Evolutionary conservation across 2,329 filamentous ascomycete genomes (phyloP).

Genomic region (Fusarium veterinarium): DNA sequence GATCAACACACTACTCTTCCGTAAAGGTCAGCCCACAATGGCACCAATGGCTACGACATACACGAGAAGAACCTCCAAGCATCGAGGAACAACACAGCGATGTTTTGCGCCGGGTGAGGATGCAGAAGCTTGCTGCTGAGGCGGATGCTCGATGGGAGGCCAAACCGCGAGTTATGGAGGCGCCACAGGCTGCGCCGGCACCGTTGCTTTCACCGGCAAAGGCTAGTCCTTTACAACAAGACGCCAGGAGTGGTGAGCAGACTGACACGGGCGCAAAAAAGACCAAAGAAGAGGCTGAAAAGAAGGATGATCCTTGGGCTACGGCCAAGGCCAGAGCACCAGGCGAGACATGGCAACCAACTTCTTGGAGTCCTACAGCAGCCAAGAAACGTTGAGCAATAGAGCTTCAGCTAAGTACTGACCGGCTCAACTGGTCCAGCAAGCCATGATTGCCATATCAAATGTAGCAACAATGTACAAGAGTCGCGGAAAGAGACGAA

Average conservation of each 20-base stretch:
- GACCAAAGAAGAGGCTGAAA: slow-evolving; percentile 18
- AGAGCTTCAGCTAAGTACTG: neutral
- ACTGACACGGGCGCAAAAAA: slow-evolving; percentile 3
- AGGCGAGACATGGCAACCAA: slow-evolving; percentile 75
- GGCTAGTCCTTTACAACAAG: slow-evolving; percentile 4
- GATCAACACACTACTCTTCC: slow-evolving; percentile 63
- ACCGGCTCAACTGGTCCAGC: neutral
- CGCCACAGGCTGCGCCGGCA: slow-evolving; percentile 39
- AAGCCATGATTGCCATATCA: neutral
- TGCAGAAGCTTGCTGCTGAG: slow-evolving; percentile 67
- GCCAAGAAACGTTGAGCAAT: slow-evolving; percentile 45
- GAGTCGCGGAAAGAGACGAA: neutral
- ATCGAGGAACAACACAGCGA: slow-evolving; percentile 68
- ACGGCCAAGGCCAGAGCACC: slow-evolving; percentile 59
- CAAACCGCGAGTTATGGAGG: slow-evolving; percentile 63
- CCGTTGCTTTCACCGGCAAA: slow-evolving; percentile 27
- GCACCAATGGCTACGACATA: slow-evolving; percentile 77
- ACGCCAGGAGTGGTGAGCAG: slow-evolving; percentile 10
- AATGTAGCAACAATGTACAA: slow-evolving; percentile 33
- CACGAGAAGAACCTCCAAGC: slow-evolving; percentile 64
- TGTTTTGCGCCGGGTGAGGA: slow-evolving; percentile 61
- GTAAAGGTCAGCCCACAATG: slow-evolving; percentile 70
- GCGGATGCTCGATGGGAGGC: slow-evolving; percentile 74
- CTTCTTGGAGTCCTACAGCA: slow-evolving; percentile 68
- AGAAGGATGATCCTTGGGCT: slow-evolving; percentile 67